Evolutionary conservation across 2,329 filamentous ascomycete species (phyloP).

Genomic region (Diaporthe humulicola): DNA sequence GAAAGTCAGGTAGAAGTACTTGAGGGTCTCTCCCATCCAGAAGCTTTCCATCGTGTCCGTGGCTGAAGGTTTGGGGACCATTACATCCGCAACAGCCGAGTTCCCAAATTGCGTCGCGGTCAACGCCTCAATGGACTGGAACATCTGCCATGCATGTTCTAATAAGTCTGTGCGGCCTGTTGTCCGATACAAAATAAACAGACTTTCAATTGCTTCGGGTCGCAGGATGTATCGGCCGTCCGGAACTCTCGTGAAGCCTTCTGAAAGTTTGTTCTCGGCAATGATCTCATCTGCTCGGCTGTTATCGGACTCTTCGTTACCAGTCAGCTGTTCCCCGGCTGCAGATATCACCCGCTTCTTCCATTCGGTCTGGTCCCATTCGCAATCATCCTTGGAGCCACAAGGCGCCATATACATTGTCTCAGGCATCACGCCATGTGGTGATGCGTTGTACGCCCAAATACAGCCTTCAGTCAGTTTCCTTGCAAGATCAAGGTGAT

Average conservation of each 20-base stretch:
- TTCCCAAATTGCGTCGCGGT: slow-evolving; percentile 33
- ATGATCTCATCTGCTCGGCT: slow-evolving; percentile 19
- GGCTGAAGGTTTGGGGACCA: background rate
- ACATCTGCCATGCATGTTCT: slow-evolving; percentile 37
- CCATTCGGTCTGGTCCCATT: slow-evolving; percentile 48
- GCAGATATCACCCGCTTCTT: slow-evolving; percentile 40
- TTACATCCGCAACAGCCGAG: slow-evolving; percentile 34
- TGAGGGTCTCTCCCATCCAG: slow-evolving; percentile 39
- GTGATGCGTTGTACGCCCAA: slow-evolving; percentile 62
- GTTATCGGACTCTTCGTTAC: slow-evolving; percentile 26
- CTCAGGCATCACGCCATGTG: slow-evolving; percentile 67
- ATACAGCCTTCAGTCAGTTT: slow-evolving; percentile 65
- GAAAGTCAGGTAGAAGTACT: slow-evolving; percentile 39
- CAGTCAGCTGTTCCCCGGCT: slow-evolving; percentile 29
- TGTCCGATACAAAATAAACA: slow-evolving; percentile 35
- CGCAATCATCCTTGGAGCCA: slow-evolving; percentile 43
- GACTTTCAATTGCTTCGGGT: slow-evolving; percentile 40
- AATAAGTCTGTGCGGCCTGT: slow-evolving; percentile 34
- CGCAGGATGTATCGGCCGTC: slow-evolving; percentile 38
- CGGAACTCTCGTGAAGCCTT: slow-evolving; percentile 28
- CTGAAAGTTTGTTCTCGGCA: slow-evolving; percentile 23
- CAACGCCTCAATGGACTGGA: slow-evolving; percentile 25
- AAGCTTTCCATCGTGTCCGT: slow-evolving; percentile 40
- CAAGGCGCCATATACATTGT: slow-evolving; percentile 59
- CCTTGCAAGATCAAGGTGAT: slow-evolving; percentile 58